Evolutionary conservation across 164 flowering plant genomes (phyloP).

Genomic region (Pachysandra terminalis): DNA sequence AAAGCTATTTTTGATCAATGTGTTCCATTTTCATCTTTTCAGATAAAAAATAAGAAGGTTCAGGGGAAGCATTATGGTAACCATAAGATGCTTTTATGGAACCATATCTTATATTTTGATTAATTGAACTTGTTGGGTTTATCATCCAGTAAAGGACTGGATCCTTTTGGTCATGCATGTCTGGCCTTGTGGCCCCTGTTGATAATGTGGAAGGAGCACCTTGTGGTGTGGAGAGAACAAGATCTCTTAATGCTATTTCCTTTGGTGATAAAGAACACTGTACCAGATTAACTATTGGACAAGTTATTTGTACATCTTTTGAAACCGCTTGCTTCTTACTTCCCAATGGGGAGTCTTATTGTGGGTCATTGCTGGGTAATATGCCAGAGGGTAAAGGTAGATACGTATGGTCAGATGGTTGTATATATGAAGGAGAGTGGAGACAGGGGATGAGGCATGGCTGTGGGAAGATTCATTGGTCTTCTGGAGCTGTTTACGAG

Average conservation of each 20-base stretch:
- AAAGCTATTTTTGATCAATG: not conserved
- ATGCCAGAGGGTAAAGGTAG: conserved; percentile 80
- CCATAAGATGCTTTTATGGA: not conserved
- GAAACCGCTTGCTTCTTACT: conserved; percentile 52
- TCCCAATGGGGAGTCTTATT: conserved; percentile 71
- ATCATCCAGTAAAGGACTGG: conserved; percentile 22
- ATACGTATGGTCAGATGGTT: conserved; percentile 86
- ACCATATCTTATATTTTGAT: not conserved
- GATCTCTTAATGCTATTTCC: conserved; percentile 47
- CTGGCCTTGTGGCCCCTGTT: conserved; percentile 68
- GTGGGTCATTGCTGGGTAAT: conserved; percentile 70
- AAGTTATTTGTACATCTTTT: conserved; percentile 31
- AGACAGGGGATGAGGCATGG: conserved; percentile 87
- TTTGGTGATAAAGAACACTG: conserved; percentile 25
- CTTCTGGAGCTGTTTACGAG: conserved; percentile 79
- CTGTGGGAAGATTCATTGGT: conserved; percentile 64
- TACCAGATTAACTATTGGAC: conserved; percentile 41
- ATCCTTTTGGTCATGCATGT: conserved; percentile 72
- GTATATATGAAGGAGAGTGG: conserved; percentile 89
- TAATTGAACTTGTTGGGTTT: conserved; percentile 20
- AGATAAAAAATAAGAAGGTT: conserved; percentile 16
- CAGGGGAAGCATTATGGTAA: not conserved
- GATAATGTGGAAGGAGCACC: conserved; percentile 38
- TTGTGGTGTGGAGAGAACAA: conserved; percentile 47
- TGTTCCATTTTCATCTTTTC: conserved; percentile 4